phyloP scores from a whole-genome alignment of 176 grass and related monocot genomes.

The Puya raimondii region DNA sequence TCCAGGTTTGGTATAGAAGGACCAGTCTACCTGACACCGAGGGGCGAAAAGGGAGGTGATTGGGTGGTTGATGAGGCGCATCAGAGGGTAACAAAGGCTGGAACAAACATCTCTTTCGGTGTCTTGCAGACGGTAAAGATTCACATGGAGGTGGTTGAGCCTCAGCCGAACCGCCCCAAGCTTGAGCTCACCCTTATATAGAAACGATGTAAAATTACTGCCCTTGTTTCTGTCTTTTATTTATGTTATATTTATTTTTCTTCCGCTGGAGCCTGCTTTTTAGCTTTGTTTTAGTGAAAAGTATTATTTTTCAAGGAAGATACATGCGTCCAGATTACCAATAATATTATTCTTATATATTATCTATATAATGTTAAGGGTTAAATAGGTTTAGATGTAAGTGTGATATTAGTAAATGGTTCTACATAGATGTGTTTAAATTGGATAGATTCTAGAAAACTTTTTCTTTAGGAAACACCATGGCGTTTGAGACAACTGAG shows the following conservation, averaged over 20 bases:
- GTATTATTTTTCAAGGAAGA: too few species aligned
- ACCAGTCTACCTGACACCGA: conserved; percentile 69
- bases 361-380: too few species aligned
- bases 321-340: too few species aligned
- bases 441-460: too few species aligned
- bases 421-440: too few species aligned
- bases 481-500: too few species aligned
- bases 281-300: not conserved
- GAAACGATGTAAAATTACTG: conserved; percentile 7
- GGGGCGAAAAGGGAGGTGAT: conserved; percentile 69
- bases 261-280: not conserved
- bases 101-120: conserved; percentile 46
- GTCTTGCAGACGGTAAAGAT: conserved; percentile 72
- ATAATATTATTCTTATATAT: too few species aligned
- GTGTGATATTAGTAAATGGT: too few species aligned
- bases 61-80: conserved; percentile 93
- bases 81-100: conserved; percentile 66
- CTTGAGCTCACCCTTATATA: conserved; percentile 84
- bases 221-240: conserved; percentile 2
- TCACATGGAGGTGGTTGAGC: conserved; percentile 96
- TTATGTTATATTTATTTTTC: not conserved
- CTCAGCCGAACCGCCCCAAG: conserved; percentile 91
- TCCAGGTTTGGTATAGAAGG: conserved; percentile 93
- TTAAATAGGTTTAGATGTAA: too few species aligned
- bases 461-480: too few species aligned